Percentiles rank a stretch among this genome's conserved stretches.
These are phyloP conservation scores for Echium plantagineum DNA, from an alignment of 257 asterid genomes.

Conservation along the genomic window DNA sequence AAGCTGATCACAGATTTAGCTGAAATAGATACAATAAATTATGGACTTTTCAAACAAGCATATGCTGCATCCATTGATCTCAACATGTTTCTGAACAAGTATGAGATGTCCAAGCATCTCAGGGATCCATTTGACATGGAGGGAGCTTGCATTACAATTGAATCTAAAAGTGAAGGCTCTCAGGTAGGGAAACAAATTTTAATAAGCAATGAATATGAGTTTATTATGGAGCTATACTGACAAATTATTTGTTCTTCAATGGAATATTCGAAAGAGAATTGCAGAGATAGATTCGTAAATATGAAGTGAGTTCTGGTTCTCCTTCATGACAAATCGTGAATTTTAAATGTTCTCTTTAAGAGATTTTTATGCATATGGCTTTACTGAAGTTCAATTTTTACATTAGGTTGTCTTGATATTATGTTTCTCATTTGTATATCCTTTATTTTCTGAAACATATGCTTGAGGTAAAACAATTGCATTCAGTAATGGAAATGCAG, in stretches of 20 bases:
- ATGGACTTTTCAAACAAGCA: constrained; percentile 67
- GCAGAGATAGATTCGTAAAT: no score
- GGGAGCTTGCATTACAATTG: constrained; percentile 71
- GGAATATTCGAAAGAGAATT: no score
- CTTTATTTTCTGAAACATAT: not conserved
- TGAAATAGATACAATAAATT: constrained; percentile 50
- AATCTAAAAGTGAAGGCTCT: constrained; percentile 43
- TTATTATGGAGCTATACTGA: no score
- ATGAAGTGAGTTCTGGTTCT: no score
- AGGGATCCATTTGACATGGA: constrained; percentile 62
- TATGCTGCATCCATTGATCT: constrained; percentile 54
- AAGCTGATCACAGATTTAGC: constrained; percentile 78
- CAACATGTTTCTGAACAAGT: constrained; percentile 48
- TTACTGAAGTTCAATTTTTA: no score
- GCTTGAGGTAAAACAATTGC: not conserved
- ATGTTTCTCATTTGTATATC: not conserved
- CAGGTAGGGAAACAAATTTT: constrained; percentile 17
- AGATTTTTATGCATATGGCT: no score
- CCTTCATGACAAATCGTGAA: no score
- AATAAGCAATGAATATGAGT: no score
- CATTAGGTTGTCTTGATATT: no score
- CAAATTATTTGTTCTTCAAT: no score
- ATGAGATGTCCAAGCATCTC: constrained; percentile 64
- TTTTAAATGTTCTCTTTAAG: no score
- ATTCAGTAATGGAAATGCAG: not conserved